These are phyloP conservation scores for Asterophora lycoperdoides DNA, from an alignment of 768 basidiomycete genomes.

Conservation along the genomic window DNA sequence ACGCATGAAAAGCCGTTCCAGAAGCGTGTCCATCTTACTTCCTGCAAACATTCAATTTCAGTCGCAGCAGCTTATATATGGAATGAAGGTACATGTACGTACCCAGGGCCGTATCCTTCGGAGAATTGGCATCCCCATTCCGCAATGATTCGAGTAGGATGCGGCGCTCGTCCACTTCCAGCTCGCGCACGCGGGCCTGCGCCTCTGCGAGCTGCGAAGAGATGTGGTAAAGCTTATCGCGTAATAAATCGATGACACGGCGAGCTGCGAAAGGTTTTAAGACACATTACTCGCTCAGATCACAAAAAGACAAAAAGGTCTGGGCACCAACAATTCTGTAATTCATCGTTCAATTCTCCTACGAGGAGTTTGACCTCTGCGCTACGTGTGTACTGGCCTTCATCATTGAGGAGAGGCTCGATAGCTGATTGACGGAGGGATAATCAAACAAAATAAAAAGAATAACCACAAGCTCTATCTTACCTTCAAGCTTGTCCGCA, in stretches of 20 bases:
- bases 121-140: not conserved
- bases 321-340: constrained; percentile 24
- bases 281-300: no score
- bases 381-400: constrained; percentile 15
- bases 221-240: constrained; percentile 34
- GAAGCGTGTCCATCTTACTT: constrained; percentile 20
- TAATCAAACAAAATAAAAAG: not conserved
- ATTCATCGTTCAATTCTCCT: constrained; percentile 23
- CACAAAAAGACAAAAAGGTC: no score
- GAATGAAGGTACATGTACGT: not conserved
- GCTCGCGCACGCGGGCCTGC: constrained; percentile 29
- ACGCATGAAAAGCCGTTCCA: constrained; percentile 20
- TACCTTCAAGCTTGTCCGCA: constrained; percentile 9
- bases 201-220: constrained; percentile 31
- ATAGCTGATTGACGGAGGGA: constrained; percentile 7
- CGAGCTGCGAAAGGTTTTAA: constrained; percentile 32
- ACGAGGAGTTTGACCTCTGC: constrained; percentile 22
- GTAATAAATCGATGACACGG: constrained; percentile 35
- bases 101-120: not conserved
- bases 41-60: constrained; percentile 12
- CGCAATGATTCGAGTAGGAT: constrained; percentile 18
- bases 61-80: no score
- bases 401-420: constrained; percentile 22
- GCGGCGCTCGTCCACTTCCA: constrained; percentile 30
- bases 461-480: not conserved